A percentile compares a stretch with the other conserved stretches of the same genome.
phyloP scores from a whole-genome alignment of 129 eudicot species.

The Lonicera japonica region DNA sequence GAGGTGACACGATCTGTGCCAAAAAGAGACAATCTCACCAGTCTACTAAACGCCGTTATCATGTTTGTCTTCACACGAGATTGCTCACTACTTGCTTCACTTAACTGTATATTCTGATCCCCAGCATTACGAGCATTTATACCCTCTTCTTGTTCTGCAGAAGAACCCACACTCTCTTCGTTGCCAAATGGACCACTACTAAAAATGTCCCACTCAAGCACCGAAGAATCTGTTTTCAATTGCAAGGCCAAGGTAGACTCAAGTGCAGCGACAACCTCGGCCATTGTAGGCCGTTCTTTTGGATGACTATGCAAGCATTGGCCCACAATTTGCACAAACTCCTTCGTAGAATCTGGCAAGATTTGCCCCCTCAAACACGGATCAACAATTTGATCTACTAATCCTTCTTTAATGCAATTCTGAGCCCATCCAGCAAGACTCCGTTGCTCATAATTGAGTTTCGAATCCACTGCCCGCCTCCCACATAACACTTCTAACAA shows the following conservation, averaged over 20 bases:
- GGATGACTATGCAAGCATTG: slow-evolving; percentile 29
- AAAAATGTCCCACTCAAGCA: neutral
- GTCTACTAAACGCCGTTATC: neutral
- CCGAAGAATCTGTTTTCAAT: slow-evolving; percentile 7
- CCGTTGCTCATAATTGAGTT: slow-evolving; percentile 23
- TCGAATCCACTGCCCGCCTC: slow-evolving; percentile 31
- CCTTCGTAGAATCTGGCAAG: slow-evolving; percentile 14
- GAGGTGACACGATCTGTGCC: neutral
- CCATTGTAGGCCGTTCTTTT: slow-evolving; percentile 33
- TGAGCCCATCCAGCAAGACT: slow-evolving; percentile 29
- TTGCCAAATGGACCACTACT: neutral
- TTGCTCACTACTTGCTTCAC: neutral
- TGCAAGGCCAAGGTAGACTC: slow-evolving; percentile 20
- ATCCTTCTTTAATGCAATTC: slow-evolving; percentile 24
- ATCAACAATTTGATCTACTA: slow-evolving; percentile 22
- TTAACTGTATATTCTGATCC: neutral
- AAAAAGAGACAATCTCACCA: neutral
- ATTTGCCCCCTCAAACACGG: slow-evolving; percentile 17
- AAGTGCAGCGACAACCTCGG: slow-evolving; percentile 30
- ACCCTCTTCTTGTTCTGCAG: neutral
- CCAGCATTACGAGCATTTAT: neutral
- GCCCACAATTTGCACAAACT: slow-evolving; percentile 16
- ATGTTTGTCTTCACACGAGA: neutral
- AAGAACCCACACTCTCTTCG: neutral
- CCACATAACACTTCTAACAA: slow-evolving; percentile 40